Conservation (phyloP, 2,329 filamentous ascomycete genomes). For the Diaporthe citriasiana region DNA sequence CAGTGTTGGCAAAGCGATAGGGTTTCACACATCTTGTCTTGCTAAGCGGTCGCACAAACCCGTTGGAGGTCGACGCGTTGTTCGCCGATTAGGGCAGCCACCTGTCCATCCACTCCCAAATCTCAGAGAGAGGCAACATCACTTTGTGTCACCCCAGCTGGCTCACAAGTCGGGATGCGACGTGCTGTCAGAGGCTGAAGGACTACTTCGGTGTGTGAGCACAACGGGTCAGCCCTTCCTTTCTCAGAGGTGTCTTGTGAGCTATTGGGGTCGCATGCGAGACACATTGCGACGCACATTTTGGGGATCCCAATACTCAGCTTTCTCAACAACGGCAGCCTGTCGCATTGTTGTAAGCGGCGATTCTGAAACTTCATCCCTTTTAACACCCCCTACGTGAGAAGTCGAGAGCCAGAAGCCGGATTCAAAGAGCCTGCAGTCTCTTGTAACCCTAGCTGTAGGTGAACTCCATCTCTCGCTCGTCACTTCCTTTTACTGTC, state of each 20-base stretch:
- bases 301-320: neutral
- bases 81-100: neutral
- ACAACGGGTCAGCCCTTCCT: neutral
- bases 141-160: conserved; percentile 3
- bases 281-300: neutral
- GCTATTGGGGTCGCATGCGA: neutral
- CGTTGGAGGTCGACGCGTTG: conserved; percentile 13
- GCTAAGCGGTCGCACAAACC: conserved; percentile 9
- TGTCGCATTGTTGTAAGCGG: neutral
- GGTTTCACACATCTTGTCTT: conserved; percentile 21
- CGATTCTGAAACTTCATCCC: too few relatives aligned
- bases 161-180: neutral
- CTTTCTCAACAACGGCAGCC: neutral
- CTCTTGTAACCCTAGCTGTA: neutral
- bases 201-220: conserved; percentile 12
- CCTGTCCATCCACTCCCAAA: conserved; percentile 4
- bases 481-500: neutral
- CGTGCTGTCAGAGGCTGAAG: conserved; percentile 21
- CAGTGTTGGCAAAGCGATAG: conserved; percentile 28
- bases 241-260: neutral
- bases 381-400: neutral
- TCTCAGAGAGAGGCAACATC: neutral
- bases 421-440: neutral
- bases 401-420: neutral
- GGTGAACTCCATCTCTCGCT: neutral